Percentiles rank a stretch among this genome's conserved stretches.
Conservation (phyloP, 1,284 basidiomycete species). For the Microbotryum silenes-acaulis region DNA sequence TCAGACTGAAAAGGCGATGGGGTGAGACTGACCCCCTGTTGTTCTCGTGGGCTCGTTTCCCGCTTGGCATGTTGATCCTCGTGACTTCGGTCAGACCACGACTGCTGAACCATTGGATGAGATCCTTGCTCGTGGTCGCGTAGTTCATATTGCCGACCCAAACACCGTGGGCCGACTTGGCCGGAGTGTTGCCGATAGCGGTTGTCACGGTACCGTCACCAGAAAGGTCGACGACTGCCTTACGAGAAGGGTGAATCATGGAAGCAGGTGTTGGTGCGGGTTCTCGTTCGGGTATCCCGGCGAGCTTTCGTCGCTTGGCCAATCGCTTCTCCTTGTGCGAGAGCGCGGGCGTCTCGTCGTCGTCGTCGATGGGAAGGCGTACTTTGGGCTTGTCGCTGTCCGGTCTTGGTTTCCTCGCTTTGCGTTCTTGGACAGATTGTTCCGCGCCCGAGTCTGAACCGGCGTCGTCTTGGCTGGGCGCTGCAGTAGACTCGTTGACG, state of each 20-base stretch:
- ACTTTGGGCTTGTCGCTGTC: not conserved
- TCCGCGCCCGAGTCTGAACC: not conserved
- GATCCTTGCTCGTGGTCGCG: conserved; percentile 55
- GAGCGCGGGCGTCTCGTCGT: conserved; percentile 14
- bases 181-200: conserved; percentile 24
- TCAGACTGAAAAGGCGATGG: conserved; percentile 27
- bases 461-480: no score
- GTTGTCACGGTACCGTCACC: conserved; percentile 15
- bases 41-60: conserved; percentile 45
- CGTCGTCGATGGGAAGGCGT: not conserved
- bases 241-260: not conserved
- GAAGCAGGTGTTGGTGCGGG: not conserved
- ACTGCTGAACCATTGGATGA: conserved; percentile 27
- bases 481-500: no score
- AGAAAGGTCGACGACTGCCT: not conserved
- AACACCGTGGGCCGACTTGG: conserved; percentile 42
- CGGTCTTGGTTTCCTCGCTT: not conserved
- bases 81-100: conserved; percentile 41
- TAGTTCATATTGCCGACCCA: conserved; percentile 95
- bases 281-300: conserved; percentile 10
- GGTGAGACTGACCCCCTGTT: conserved; percentile 43
- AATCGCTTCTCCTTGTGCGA: conserved; percentile 33
- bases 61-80: conserved; percentile 49
- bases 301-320: conserved; percentile 28
- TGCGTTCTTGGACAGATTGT: not conserved